These are phyloP conservation scores for Gentiana straminea DNA, from an alignment of 257 asterid genomes.

Conservation along the genomic window DNA sequence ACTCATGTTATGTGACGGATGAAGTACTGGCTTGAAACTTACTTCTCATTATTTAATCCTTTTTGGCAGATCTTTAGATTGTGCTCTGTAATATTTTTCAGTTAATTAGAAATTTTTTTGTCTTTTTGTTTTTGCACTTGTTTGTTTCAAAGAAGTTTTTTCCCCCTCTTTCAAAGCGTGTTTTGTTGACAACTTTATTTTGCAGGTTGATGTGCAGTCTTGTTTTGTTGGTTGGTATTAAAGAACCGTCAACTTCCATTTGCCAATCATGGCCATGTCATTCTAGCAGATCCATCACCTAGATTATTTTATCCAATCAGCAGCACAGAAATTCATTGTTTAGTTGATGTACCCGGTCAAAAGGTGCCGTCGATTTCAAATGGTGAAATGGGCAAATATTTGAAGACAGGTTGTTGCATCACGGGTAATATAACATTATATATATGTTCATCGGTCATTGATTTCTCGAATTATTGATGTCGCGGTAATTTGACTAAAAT, in stretches of 20 bases:
- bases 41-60: not conserved
- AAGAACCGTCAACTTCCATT: conserved; percentile 45
- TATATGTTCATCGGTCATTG: not conserved
- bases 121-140: not conserved
- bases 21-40: no score
- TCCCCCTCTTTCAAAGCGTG: no score
- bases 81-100: not conserved
- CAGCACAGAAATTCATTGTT: conserved; percentile 41
- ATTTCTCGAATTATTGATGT: no score
- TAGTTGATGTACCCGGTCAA: conserved; percentile 56
- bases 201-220: conserved; percentile 47
- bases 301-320: conserved; percentile 48
- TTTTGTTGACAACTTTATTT: conserved; percentile 3
- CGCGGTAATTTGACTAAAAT: not conserved
- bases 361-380: conserved; percentile 44
- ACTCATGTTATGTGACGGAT: no score
- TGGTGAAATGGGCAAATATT: conserved; percentile 47
- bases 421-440: conserved; percentile 22
- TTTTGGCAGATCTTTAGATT: not conserved
- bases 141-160: not conserved
- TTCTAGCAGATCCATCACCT: conserved; percentile 46
- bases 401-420: conserved; percentile 44
- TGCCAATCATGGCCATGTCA: conserved; percentile 46
- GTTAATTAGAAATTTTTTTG: not conserved
- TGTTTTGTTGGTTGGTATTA: conserved; percentile 51